Percentiles rank a stretch among this genome's conserved stretches.
Evolutionary conservation across 345 rosid genomes (phyloP).

Genomic region (Lepidium aucheri): DNA sequence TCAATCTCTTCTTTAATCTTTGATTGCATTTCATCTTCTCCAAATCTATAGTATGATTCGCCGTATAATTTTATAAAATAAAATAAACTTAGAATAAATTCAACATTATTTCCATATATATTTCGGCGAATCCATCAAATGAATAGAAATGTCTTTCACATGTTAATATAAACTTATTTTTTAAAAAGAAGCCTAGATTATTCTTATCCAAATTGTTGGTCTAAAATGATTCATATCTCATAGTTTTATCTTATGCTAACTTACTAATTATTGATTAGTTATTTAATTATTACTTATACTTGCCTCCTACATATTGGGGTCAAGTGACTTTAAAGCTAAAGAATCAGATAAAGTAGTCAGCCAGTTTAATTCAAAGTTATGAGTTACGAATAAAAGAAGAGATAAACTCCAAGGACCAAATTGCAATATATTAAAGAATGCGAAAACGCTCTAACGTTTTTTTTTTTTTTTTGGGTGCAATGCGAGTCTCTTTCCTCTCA

Average conservation of each 20-base stretch:
- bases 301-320: conserved; percentile 9
- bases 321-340: not conserved
- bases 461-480: too few species aligned
- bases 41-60: conserved; percentile 25
- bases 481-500: not conserved
- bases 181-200: too few species aligned
- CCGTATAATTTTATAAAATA: not conserved
- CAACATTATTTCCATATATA: not conserved
- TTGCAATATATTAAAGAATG: not conserved
- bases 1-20: conserved; percentile 14
- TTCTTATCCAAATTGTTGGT: conserved; percentile 19
- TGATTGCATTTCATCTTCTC: conserved; percentile 18
- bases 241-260: not conserved
- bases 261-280: not conserved
- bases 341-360: not conserved
- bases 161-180: not conserved
- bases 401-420: not conserved
- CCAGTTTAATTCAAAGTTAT: not conserved
- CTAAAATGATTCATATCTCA: not conserved
- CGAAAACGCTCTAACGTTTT: not conserved
- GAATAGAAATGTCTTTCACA: conserved; percentile 5
- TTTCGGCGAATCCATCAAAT: conserved; percentile 16
- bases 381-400: not conserved
- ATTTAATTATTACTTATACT: not conserved
- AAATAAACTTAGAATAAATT: not conserved